These are phyloP conservation scores for Fusarium sp. DNA, from an alignment of 2,329 filamentous ascomycete genomes.

Conservation along the genomic window DNA sequence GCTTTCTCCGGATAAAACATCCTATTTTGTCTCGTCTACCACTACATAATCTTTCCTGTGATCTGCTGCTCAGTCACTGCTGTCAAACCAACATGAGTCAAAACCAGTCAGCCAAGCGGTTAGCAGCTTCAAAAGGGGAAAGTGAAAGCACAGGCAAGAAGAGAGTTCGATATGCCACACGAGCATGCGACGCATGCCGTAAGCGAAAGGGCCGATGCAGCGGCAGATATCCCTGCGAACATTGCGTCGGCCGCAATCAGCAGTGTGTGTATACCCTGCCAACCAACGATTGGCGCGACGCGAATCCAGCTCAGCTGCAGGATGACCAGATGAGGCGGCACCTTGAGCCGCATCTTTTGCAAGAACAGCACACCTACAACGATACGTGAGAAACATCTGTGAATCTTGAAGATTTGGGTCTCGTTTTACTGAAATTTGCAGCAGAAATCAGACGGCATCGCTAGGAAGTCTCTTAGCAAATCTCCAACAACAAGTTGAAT, in stretches of 20 bases:
- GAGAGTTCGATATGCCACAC: background rate
- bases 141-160: background rate
- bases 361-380: background rate
- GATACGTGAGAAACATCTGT: background rate
- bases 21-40: background rate
- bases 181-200: background rate
- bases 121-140: background rate
- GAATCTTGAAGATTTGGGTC: no score
- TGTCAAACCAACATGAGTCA: background rate
- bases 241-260: background rate
- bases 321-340: background rate
- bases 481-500: background rate
- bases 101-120: background rate
- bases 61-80: background rate
- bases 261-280: background rate
- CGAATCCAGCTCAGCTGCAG: background rate
- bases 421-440: background rate
- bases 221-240: background rate
- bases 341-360: background rate
- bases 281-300: background rate
- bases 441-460: background rate
- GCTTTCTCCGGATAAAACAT: fast-evolving
- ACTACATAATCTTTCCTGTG: background rate
- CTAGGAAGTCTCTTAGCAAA: background rate
- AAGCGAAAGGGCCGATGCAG: background rate